A percentile compares a stretch with the other conserved stretches of the same genome.
These are phyloP conservation scores for Castanopsis chinensis DNA, from an alignment of 306 rosid genomes.

Conservation along the genomic window DNA sequence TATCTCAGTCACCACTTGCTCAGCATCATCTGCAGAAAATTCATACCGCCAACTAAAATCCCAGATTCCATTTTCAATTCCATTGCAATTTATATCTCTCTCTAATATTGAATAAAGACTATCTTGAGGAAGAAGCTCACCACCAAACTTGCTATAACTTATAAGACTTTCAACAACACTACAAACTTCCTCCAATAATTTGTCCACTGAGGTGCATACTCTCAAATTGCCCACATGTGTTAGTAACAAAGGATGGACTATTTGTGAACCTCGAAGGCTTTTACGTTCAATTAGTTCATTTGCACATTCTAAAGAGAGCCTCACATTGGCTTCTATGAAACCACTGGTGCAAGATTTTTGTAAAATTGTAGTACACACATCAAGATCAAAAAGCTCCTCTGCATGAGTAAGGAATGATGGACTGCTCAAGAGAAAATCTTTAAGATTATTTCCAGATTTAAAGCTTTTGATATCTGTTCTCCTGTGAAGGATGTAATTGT, in stretches of 20 bases:
- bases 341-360: conserved; percentile 23
- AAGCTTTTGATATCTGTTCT: conserved; percentile 11
- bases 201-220: conserved; percentile 36
- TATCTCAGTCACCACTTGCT: conserved; percentile 58
- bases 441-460: conserved; percentile 28
- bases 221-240: conserved; percentile 37
- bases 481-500: conserved; percentile 3
- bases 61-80: conserved; percentile 70
- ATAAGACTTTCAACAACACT: conserved; percentile 42
- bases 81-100: conserved; percentile 59
- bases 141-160: conserved; percentile 37
- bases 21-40: conserved; percentile 65
- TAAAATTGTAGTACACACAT: conserved; percentile 29
- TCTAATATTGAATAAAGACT: conserved; percentile 53
- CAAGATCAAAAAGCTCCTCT: conserved; percentile 57
- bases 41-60: conserved; percentile 71
- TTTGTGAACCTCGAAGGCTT: conserved; percentile 41
- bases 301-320: conserved; percentile 64
- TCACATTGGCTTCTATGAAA: conserved; percentile 22
- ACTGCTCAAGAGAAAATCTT: conserved; percentile 52
- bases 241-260: conserved; percentile 37
- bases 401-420: conserved; percentile 62
- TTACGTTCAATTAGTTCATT: conserved; percentile 54
- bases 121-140: conserved; percentile 37
- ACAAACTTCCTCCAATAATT: conserved; percentile 58